Evolutionary conservation across 768 basidiomycete species (phyloP).

Genomic region (Trametes meyenii): DNA sequence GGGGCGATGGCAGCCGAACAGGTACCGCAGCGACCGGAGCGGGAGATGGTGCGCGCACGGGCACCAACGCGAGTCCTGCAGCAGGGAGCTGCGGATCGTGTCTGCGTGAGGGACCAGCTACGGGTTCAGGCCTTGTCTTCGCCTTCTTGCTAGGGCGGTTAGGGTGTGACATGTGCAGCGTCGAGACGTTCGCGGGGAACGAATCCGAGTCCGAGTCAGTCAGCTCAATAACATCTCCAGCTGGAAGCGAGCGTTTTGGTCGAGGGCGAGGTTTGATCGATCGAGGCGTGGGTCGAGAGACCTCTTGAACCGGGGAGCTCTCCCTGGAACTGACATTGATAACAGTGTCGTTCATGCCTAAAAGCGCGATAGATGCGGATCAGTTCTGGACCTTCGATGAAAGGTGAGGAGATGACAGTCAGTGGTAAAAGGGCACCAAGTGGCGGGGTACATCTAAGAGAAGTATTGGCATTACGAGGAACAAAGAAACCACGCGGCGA

Average conservation of each 20-base stretch:
- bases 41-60: neutral
- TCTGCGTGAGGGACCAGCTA: conserved; percentile 16
- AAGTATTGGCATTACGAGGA: too few relatives aligned
- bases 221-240: conserved; percentile 49
- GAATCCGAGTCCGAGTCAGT: conserved; percentile 52
- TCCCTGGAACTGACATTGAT: conserved; percentile 14
- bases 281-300: neutral
- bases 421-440: too few relatives aligned
- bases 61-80: neutral
- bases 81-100: neutral
- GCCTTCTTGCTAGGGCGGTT: neutral
- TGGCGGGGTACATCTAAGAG: too few relatives aligned
- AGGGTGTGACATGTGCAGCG: neutral
- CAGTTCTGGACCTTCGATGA: too few relatives aligned
- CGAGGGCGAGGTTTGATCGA: neutral
- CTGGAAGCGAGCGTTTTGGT: neutral
- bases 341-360: conserved; percentile 1
- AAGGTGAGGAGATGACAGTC: too few relatives aligned
- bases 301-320: neutral
- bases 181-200: conserved; percentile 1
- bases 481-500: too few relatives aligned
- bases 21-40: neutral
- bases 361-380: too few relatives aligned
- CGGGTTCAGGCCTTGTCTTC: conserved; percentile 11
- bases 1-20: neutral